Base-by-base conservation (phyloP, 768 basidiomycete genomes). In the Hygrophorus pudorinus region DNA sequence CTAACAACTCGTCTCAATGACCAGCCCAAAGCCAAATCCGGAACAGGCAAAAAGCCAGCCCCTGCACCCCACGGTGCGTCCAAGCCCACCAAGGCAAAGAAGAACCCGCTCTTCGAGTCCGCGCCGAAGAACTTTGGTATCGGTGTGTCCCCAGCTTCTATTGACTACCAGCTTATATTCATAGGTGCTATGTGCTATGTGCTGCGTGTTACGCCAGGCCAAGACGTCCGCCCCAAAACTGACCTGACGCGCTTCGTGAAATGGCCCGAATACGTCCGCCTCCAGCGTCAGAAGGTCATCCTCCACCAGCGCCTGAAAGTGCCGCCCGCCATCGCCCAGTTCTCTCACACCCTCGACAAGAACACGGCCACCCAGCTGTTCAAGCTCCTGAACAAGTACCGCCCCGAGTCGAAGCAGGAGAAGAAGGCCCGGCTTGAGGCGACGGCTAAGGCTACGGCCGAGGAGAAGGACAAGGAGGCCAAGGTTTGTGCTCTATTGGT, bases 251-350 rank as follows among this genome's bases (percentile, higher is more conserved):
- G 24, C 24, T 24, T 24, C 24, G 7, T 24, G 4, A 24, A 24
- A 7, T 24, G 24, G 24, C 24, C 24, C 24, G 24, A 24, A 24
- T 24, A 24, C 24, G 7, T 7, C 7, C 24, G 7, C 24, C 24
- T 98, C 37, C 94, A 98, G 62, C 82, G 94, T 61, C 92, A 97
- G 69, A 97, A 97, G 73, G 90, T 97, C 59, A 94, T 98, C 68
- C 83, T 98, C 48, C 72, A 87, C 77, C 91, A 97, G 70, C 89
- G 94, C 58, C 75, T 98, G 56, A 98, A 98, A 78, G 92, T 96
- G 20, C 94, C 94, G 53, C 94, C 94, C 32, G 89, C 94, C 55
- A 93, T 99, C 56, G 88, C 92, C 38, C 94, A 99, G 65, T 97
- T 98, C 76, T 79, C 82, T n/a, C 78, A 87, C 72, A 92, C 92